phyloP scores from a whole-genome alignment of 2,329 filamentous ascomycete genomes.

The Penicillium sclerotigenum region DNA sequence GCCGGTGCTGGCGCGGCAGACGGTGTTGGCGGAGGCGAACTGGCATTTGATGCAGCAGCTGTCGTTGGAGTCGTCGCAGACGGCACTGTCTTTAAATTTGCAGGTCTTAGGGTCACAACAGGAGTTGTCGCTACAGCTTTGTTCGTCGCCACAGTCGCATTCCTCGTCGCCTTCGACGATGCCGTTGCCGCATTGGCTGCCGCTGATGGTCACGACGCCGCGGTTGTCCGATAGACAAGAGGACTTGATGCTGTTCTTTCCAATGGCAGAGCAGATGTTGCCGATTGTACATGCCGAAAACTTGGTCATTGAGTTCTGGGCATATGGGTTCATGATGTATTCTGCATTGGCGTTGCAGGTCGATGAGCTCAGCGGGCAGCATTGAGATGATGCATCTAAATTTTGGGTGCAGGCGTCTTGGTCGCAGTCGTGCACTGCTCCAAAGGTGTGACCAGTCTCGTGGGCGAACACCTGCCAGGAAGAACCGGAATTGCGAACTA shows the following conservation, averaged over 20 bases:
- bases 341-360: constrained; percentile 72
- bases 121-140: constrained; percentile 66
- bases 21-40: constrained; percentile 55
- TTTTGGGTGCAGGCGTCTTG: constrained; percentile 62
- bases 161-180: constrained; percentile 94
- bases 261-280: constrained; percentile 87
- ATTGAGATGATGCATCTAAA: constrained; percentile 62
- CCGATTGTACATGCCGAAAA: constrained; percentile 90
- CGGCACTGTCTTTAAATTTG: constrained; percentile 70
- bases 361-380: constrained; percentile 70
- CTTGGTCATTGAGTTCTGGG: constrained; percentile 64
- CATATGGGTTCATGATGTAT: constrained; percentile 97
- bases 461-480: constrained; percentile 98
- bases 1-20: constrained; percentile 78
- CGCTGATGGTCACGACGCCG: constrained; percentile 74
- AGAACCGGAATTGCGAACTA: constrained; percentile 73
- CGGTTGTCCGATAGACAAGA: constrained; percentile 81
- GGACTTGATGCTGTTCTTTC: constrained; percentile 70
- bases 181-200: constrained; percentile 88
- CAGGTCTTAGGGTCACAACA: constrained; percentile 88
- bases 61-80: constrained; percentile 64
- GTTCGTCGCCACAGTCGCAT: constrained; percentile 84
- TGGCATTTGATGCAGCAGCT: constrained; percentile 46
- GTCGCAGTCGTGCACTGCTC: constrained; percentile 91
- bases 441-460: constrained; percentile 91